Evolutionary conservation across 768 basidiomycete genomes (phyloP), one percentile per base, ranked within the genome.

Genomic region (Russula emetica): DNA sequence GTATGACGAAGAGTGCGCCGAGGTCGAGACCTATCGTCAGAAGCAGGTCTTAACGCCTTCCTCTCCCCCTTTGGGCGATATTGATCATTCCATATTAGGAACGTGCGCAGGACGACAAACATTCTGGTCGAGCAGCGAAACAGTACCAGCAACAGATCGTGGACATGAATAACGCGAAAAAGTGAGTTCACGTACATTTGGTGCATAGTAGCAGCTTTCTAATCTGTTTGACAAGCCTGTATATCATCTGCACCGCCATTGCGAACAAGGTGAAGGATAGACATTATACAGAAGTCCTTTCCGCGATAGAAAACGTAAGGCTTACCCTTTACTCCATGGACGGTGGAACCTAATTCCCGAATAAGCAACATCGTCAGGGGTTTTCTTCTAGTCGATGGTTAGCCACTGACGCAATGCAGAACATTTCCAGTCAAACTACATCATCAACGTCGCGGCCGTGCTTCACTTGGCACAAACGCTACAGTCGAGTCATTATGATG

Each of bases 91-190:
- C 52, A 22, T 52, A 55, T 28, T 68, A 91, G 89, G 83, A 78
- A 56, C 84, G 86, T 62, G 82, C 83, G 49, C 78, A 78, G 45
- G 89, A 90, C 69, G 91, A 93, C 71, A 83, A 80, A 52, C 90
- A 92, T 62, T 85, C 88, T 36, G 88, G 87, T 59, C 82, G 89
- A 38, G 83, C 80, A 3, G 85, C 85, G 22, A 85, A 82, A 72
- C 90, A 92, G 69, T 83, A 83, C 50, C 90, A 91, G 66, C 85
- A 89, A 68, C 89, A 91, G 69, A 82, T 81, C 58, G 78, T 79
- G 38, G 87, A 92, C 45, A 92, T 93, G 91, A 73, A 84, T 49
- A 88, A 86, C 68, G 82, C 84, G 74, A 93, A 92, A 78, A 93
- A 92, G 91, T 92, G 62, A 44, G 38, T 26, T 18, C 24, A 44